Evolutionary conservation across 2,329 filamentous ascomycete genomes (phyloP), one percentile per base, ranked within the genome.

Genomic region (Alternaria ethzedia): DNA sequence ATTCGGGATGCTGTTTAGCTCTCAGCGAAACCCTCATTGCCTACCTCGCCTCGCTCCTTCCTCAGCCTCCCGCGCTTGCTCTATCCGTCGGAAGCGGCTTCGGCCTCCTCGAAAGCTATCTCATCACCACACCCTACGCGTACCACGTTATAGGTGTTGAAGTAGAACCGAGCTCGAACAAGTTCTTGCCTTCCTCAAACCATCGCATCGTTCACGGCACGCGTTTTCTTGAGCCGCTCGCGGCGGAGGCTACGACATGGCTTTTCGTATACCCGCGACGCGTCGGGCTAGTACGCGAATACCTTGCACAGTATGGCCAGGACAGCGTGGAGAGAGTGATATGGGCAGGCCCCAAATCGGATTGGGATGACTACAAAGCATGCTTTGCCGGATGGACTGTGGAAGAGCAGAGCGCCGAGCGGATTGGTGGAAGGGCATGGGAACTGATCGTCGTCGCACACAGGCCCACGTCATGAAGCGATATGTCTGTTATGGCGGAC

Each of bases 241-340:
- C 83, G 4, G 64, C 73, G 6, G 66, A 81, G n/a, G 83, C 83
- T 9, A 62, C 68, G 1, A 78, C 76, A n/a, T 83, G 85, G 82
- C 74, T 87, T 63, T 87, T 87, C 73, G 82, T 86, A 25, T 87
- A 87, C 67, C 86, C 86, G 1, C 81, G 84, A 13, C 77, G 83
- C n/a, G 79, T 83, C 4, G 79, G 73, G 4, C 71, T 87, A 11
- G 65, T 87, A 12, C 65, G 64, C 3, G 78, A 77, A 59, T 87
- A 87, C 64, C 46, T 87, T 26, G 68, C 80, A 4, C 56, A 63
- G n/a, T 74, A 74, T 67, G 74, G 75, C 0, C 49, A 67, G 12
- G 72, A 68, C 12, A 63, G 55, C 2, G 73, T 84, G 12, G 66
- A 77, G 52, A 73, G 60, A 10, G 70, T 84, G 15, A 64, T 84